Evolutionary conservation across 768 basidiomycete genomes (phyloP), one percentile per base, ranked within the genome.

Genomic region (Podaxis mareebaensis): DNA sequence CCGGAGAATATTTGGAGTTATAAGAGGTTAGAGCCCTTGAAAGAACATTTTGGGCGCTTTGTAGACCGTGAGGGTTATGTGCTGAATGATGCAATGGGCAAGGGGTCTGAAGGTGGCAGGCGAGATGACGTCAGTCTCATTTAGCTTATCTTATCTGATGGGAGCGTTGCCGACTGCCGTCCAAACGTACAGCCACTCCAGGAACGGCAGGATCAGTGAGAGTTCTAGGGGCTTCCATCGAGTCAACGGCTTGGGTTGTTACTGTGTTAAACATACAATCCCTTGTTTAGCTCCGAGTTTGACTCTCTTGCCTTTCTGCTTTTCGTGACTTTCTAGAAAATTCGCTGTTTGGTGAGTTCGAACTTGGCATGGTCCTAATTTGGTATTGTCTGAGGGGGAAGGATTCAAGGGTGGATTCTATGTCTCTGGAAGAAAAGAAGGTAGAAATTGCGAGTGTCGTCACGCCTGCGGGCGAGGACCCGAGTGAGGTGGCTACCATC

Each of bases 61-160:
- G 20, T 46, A 22, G n/a, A 46, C n/a, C 17, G 17, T n/a, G 40
- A 42, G 12, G 40, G 40, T 13, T 42, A 46, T 46, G 44, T 20
- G 42, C 42, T 44, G 42, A 20, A 15, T 44, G 28, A n/a, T 42
- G 42, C 42, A 44, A 44, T 15, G 49, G 49, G 49, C 22, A 24
- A 51, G 20, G 49, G 49, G 20, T 10, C 7, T 46, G 44, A 8
- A n/a, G n/a, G n/a, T 46, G 44, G n/a, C 17, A 20, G 4, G 44
- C 6, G 17, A 11, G 2, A 7, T 56, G 53, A 62, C 33, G 53
- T 62, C 53, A 62, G 15, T 6, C 26, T 33, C 22, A 46, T 46
- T 46, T 15, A 46, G 20, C 22, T 48, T 62, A 62, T 62, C 61
- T 62, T 55, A 62, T 62, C 61, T 62, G 40, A 53, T 61, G 30